These are phyloP conservation scores for Fusarium nelsonii DNA, from an alignment of 2,329 filamentous ascomycete genomes.

Conservation along the genomic window DNA sequence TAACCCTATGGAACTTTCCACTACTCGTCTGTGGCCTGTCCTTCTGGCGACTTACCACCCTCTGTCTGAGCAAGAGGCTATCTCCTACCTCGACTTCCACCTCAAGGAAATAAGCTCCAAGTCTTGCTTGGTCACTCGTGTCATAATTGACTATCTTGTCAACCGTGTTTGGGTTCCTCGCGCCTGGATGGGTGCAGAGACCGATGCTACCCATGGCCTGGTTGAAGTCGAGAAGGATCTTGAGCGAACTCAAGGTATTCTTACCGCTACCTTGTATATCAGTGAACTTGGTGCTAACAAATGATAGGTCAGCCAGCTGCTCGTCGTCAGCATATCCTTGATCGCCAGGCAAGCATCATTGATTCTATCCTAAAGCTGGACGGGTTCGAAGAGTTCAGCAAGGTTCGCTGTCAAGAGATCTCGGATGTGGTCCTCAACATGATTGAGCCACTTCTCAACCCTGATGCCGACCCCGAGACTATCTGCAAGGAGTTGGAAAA, in stretches of 20 bases:
- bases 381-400: conserved; percentile 49
- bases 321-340: conserved; percentile 56
- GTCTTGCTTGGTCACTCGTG: conserved; percentile 58
- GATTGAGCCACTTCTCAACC: conserved; percentile 57
- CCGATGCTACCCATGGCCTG: conserved; percentile 52
- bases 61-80: conserved; percentile 54
- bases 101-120: conserved; percentile 56
- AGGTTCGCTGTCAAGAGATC: conserved; percentile 57
- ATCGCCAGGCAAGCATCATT: conserved; percentile 54
- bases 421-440: conserved; percentile 55
- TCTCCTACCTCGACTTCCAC: conserved; percentile 58
- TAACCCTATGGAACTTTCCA: conserved; percentile 46
- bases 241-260: conserved; percentile 52
- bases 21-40: conserved; percentile 53
- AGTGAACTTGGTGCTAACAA: conserved; percentile 14
- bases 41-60: conserved; percentile 55
- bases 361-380: conserved; percentile 55
- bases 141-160: conserved; percentile 59
- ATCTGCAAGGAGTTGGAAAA: conserved; percentile 59
- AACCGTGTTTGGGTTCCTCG: conserved; percentile 57
- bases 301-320: conserved; percentile 52
- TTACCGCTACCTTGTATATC: background rate
- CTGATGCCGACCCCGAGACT: conserved; percentile 49
- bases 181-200: conserved; percentile 56
- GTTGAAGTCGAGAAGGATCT: conserved; percentile 55